Conservation (phyloP, 257 asterid species). For the Lithospermum erythrorhizon region DNA sequence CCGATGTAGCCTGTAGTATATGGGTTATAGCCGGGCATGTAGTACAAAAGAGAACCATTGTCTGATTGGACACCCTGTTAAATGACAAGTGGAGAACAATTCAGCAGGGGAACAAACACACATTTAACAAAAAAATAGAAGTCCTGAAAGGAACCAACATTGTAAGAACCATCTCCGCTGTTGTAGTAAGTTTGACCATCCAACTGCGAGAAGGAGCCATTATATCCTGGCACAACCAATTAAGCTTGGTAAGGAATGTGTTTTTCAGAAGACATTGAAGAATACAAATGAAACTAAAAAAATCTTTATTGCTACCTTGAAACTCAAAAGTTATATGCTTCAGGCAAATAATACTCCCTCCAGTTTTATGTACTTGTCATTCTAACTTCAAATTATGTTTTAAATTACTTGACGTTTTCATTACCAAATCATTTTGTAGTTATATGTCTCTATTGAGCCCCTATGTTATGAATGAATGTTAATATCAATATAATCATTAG, state of each 20-base stretch:
- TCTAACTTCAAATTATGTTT: no score
- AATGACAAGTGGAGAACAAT: slow-evolving; percentile 1
- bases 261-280: no score
- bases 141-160: slow-evolving; percentile 21
- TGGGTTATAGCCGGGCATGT: slow-evolving; percentile 53
- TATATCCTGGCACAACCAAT: slow-evolving; percentile 35
- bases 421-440: no score
- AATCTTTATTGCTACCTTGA: no score
- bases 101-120: neutral
- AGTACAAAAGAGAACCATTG: slow-evolving; percentile 38
- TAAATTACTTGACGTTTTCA: no score
- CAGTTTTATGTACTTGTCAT: no score
- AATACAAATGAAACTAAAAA: no score
- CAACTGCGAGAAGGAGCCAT: slow-evolving; percentile 33
- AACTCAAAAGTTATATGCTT: no score
- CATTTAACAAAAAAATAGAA: slow-evolving; percentile 5
- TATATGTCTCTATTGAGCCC: no score
- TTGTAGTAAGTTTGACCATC: slow-evolving; percentile 46
- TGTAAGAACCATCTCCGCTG: slow-evolving; percentile 28
- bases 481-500: no score
- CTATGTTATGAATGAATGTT: no score
- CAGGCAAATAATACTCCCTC: no score
- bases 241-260: neutral
- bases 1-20: slow-evolving; percentile 46
- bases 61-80: slow-evolving; percentile 40